Base-by-base conservation (phyloP, 257 asterid genomes). In the Euphrasia confusa region DNA sequence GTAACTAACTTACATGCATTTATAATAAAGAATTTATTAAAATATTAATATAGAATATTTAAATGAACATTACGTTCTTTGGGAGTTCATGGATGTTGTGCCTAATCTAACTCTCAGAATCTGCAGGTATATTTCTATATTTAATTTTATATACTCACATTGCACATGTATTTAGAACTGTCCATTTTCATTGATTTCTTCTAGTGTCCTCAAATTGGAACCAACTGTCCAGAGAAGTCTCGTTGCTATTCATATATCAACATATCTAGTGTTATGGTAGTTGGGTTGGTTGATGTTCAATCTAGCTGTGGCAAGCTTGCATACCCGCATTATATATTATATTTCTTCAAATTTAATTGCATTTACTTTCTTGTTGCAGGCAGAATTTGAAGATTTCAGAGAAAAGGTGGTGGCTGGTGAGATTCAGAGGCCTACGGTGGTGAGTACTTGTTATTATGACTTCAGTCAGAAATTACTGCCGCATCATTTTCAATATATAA, bases 351-450 rank as follows among this genome's bases (percentile, higher is more conserved):
- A 21, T 21, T 44, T 44, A 27, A 28, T 48, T 18, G 61, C 48
- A 55, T 59, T 32, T 61, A 47, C 24, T 21, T 21, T 21, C 24
- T 27, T 70, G 37, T 76, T 72, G 57, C 84, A 91, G 98, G 96
- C 77, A 72, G 96, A 91, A 78, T 82, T 90, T 68, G 81, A 72
- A 48, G 87, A 84, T 40, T 72, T 88, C 75, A 72, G 66, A 68
- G 68, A 66, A 27, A 88, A 69, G 71, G 75, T 88, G 72, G 64
- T 68, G 64, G 77, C 81, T 53, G 94, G 95, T 63, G 73, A 75
- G 71, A 65, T 88, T 32, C 72, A 73, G 71, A 82, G 89, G 83
- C 96, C 83, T 63, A 82, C 79, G 53, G 76, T 91, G 72, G 96
- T 91, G 63, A 83, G 94, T 72, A 45, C 54, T 9, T 2, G 0